phyloP scores from a whole-genome alignment of 306 rosid genomes.

The Cucurbita ficifolia region DNA sequence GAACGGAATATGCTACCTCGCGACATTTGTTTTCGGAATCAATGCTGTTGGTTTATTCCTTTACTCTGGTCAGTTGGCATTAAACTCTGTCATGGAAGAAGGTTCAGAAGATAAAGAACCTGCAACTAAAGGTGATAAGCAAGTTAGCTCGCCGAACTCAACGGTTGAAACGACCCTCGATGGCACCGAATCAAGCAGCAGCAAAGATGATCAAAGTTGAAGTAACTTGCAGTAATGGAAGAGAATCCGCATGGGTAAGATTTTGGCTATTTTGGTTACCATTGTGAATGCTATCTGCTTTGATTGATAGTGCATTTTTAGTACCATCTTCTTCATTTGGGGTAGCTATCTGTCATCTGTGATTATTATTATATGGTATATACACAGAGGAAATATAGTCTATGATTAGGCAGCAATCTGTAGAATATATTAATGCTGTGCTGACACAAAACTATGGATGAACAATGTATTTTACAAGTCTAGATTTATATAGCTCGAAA shows the following conservation, averaged over 20 bases:
- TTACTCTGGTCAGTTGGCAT: slow-evolving; percentile 70
- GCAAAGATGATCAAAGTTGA: slow-evolving; percentile 39
- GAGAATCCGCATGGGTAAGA: neutral
- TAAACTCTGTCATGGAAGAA: slow-evolving; percentile 42
- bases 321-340: neutral
- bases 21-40: slow-evolving; percentile 75
- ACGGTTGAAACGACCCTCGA: slow-evolving; percentile 21
- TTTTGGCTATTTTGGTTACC: neutral
- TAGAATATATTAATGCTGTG: neutral
- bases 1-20: slow-evolving; percentile 84
- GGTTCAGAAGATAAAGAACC: slow-evolving; percentile 29
- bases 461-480: neutral
- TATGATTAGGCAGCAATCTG: neutral
- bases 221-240: slow-evolving; percentile 17
- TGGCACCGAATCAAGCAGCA: slow-evolving; percentile 28
- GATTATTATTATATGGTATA: neutral
- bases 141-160: slow-evolving; percentile 28
- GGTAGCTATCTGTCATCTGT: neutral
- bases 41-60: slow-evolving; percentile 70
- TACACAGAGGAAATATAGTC: neutral
- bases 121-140: slow-evolving; percentile 25
- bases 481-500: too few species aligned
- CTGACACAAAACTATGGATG: neutral
- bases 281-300: neutral
- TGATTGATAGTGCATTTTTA: neutral